Evolutionary conservation across 352 stramenopile genomes (phyloP), one percentile per base, ranked within the genome.

Genomic region (Globisporangium emineosum): DNA sequence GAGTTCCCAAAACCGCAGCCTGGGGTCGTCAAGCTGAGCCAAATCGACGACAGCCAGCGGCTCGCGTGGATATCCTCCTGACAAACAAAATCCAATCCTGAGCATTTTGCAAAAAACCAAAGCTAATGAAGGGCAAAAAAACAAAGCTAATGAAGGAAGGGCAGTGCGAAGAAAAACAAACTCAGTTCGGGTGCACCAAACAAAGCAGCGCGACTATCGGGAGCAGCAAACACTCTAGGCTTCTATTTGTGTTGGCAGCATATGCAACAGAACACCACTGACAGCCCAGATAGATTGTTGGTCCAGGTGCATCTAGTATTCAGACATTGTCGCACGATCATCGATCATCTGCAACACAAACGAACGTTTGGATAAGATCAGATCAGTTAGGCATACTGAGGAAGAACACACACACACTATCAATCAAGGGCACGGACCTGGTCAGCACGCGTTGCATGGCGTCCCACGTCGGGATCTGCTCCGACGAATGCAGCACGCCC

Each of bases 1-100:
- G 81, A 90, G 55, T 90, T 90, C 45, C 77, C 81, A 1, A 81
- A 79, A 53, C 81, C 81, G 5, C 69, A 73, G 19, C 47, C 73
- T 25, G 81, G 79, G 6, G 67, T 86, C 8, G 76, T 89, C n/a
- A 76, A 66, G 43, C 56, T 73, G 45, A 67, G 25, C 15, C 53
- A 32, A 17, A 27, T 62, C 9, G 73, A 81, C 2, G 65, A 76
- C 40, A 64, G 67, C 5, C 74, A 88, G 50, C 72, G 79, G 12
- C 69, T 81, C 3, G 79, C 79, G 10, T 90, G 81, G 81, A 78
- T 77, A 45, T 57, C 42, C 9, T 32, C 23, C 12, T 33, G 49
- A 33, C 43, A 56, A n/a, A 61, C 40, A 17, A 15, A 37, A 12
- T 42, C 33, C 9, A 9, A 37, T 9, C 12, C 5, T 7, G 32